Evolutionary conservation across 768 basidiomycete genomes (phyloP), one percentile per base, ranked within the genome.

Genomic region (Clavulina sp.): DNA sequence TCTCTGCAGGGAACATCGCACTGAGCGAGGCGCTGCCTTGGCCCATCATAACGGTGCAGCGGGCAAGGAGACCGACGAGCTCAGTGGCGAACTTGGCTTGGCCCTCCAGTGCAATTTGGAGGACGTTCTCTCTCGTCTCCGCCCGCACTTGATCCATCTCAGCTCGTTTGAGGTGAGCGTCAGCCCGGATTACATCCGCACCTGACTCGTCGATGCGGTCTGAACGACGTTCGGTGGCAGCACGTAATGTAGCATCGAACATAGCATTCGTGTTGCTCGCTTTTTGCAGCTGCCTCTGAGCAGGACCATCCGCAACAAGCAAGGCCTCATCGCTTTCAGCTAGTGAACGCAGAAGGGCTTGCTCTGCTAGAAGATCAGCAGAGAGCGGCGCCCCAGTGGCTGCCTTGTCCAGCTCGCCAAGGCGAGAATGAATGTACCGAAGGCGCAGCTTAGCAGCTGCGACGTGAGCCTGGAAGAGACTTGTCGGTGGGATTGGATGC

Each of bases 161-260:
- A 1, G 78, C 74, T 60, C 73, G 79, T 53, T 73, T 72, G 63
- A 70, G 73, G 48, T 70, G 68, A 1, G 79, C 79, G 54, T 84
- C 80, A 23, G 81, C 71, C 60, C 78, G 81, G 59, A 91, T 67
- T 56, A 75, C 81, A 54, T 84, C 80, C 24, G 77, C 61, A 58
- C 71, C 74, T 34, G 74, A 59, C 26, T 86, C 81, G 60, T 88
- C 87, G 32, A 87, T 65, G 57, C 78, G 78, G 56, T 86, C 84
- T 3, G 80, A 83, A 54, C 74, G 78, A 50, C 87, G 71, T 60
- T 91, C 83, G 31, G 80, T 77, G 47, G 80, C 78, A 16, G 84
- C 84, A n/a, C 82, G 76, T 61, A 89, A 73, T 33, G 82, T 84
- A 16, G 84, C 86, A 44, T 86, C 84, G 60, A 89, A 86, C 73